Base-by-base conservation (phyloP, 164 flowering plant species). In the Saururus chinensis region DNA sequence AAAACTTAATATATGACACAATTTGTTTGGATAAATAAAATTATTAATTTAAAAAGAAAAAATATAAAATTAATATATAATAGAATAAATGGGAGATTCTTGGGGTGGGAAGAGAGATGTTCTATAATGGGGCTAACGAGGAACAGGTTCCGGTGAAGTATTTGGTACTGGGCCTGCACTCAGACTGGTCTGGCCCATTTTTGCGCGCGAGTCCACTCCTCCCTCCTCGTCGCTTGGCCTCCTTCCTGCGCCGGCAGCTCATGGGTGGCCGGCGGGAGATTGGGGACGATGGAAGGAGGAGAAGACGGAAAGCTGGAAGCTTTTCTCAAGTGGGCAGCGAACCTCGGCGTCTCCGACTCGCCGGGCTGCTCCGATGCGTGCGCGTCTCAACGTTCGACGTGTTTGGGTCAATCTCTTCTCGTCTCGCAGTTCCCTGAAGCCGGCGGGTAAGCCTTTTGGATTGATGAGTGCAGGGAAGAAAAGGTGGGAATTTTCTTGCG, bases 291-390 rank as follows among this genome's bases (percentile, higher is more conserved):
- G 35, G 57, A 62, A 3, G 21, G 14, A 4, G 67, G 56, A 25
- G 61, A 21, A 19, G 62, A 42, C 51, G 51, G 10, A 55, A 64
- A 57, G 23, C 68, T 86, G 0, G 69, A 70, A 63, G 66, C 64
- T 20, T 84, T 90, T 41, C 70, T 91, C 56, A 45, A 60, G 66
- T 91, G 97, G 95, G 95, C 88, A 25, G 62, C 84, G 11, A 61
- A 72, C 54, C 67, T 80, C n/a, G 93, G 91, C 60, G 75, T 91
- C 9, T 74, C 93, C 11, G 93, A 91, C 64, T 78, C 83, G 0
- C 55, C 74, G 37, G 37, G 2, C 37, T n/a, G 40, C 53, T 22
- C 42, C 26, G 23, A 35, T 51, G 40, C 53, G 13, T 45, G 14
- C 49, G 0, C 35, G 9, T 19, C 49, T 9, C 40, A 40, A 7